Conservation (phyloP, 148 eudicot species). For the Bassia scoparia region DNA sequence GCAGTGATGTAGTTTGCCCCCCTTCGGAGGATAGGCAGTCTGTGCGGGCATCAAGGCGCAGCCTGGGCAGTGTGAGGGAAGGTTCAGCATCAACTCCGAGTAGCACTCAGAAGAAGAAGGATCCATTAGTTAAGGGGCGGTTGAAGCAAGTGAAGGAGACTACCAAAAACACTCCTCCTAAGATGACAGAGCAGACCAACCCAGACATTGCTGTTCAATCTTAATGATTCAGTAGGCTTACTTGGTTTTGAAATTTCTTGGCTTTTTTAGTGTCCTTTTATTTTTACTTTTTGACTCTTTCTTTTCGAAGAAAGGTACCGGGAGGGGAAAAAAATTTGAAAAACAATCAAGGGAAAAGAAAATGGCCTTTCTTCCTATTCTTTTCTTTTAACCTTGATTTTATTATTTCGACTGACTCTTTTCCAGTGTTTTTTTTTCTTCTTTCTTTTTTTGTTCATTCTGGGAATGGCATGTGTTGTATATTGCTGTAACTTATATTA, state of each 20-base stretch:
- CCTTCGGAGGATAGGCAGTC: conserved; percentile 45
- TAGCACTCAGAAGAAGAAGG: conserved; percentile 47
- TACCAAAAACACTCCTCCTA: conserved; percentile 34
- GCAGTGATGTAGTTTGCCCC: conserved; percentile 46
- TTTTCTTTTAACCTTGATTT: background rate
- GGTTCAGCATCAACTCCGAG: conserved; percentile 32
- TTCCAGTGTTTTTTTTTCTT: conserved; percentile 8
- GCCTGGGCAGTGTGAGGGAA: conserved; percentile 52
- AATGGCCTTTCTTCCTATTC: background rate
- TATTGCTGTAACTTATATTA: conserved; percentile 39
- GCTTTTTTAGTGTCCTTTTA: conserved; percentile 14
- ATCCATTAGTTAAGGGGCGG: conserved; percentile 32
- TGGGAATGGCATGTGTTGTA: conserved; percentile 30
- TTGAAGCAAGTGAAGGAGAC: conserved; percentile 39
- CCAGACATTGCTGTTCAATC: conserved; percentile 54
- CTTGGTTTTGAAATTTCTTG: conserved; percentile 21
- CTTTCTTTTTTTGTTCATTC: conserved; percentile 12
- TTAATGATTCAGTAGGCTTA: conserved; percentile 27
- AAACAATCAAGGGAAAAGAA: conserved; percentile 9
- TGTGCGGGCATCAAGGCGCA: conserved; percentile 48
- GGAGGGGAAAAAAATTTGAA: background rate
- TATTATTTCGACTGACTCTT: conserved; percentile 19
- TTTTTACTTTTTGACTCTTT: conserved; percentile 2
- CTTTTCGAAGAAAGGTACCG: background rate
- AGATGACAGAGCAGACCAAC: conserved; percentile 37